These are phyloP conservation scores for Bombardia bombarda DNA, from an alignment of 495 filamentous ascomycete genomes.

Conservation along the genomic window DNA sequence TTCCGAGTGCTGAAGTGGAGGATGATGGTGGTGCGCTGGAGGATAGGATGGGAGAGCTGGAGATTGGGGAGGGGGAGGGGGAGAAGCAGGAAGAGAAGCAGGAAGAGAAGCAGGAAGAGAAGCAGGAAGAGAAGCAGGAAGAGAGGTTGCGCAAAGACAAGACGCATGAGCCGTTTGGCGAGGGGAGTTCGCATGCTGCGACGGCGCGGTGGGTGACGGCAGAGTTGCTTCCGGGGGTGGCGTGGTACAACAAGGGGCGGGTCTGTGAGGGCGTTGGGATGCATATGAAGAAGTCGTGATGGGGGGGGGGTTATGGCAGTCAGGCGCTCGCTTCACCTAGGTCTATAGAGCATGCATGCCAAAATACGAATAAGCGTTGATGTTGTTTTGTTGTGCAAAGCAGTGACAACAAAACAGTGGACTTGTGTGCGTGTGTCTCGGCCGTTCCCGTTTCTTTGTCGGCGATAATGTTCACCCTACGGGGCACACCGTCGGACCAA, in stretches of 20 bases:
- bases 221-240: conserved; percentile 42
- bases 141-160: conserved; percentile 15
- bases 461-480: no score
- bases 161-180: conserved; percentile 39
- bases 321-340: no score
- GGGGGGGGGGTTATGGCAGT: no score
- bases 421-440: no score
- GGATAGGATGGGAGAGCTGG: conserved; percentile 8
- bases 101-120: conserved; percentile 15
- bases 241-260: conserved; percentile 45
- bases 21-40: conserved; percentile 11
- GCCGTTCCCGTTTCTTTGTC: no score
- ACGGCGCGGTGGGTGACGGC: conserved; percentile 70
- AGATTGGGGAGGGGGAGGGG: conserved; percentile 5
- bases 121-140: neutral
- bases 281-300: conserved; percentile 5
- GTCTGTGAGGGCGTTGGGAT: conserved; percentile 44
- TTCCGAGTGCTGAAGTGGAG: conserved; percentile 15
- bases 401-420: no score
- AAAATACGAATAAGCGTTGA: no score
- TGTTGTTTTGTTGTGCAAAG: no score
- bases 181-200: conserved; percentile 58
- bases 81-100: conserved; percentile 1
- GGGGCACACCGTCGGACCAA: no score
- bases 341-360: no score